A percentile compares a stretch with the other conserved stretches of the same genome.
Evolutionary conservation across 371 early-diverging fungal genomes (phyloP).

Genomic region (Blakeslea trispora): DNA sequence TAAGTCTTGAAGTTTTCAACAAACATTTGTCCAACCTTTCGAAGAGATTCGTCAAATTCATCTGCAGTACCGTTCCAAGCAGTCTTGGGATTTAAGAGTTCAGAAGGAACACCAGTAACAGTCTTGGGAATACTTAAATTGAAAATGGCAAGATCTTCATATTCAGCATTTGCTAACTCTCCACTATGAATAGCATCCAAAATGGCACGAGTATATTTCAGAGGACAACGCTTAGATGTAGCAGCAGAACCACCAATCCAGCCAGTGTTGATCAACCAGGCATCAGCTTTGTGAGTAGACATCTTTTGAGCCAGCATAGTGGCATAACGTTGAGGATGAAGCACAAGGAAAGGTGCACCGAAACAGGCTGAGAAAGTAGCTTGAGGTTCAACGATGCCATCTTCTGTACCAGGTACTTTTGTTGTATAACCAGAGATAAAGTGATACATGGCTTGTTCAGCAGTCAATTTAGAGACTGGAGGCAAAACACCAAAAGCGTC

Average conservation of each 20-base stretch:
- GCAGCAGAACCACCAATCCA: constrained; percentile 92
- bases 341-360: constrained; percentile 95
- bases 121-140: constrained; percentile 84
- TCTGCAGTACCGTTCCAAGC: constrained; percentile 79
- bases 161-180: constrained; percentile 82
- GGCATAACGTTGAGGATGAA: constrained; percentile 96
- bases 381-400: constrained; percentile 90
- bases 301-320: constrained; percentile 96
- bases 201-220: constrained; percentile 96
- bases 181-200: constrained; percentile 96
- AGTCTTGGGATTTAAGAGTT: constrained; percentile 86
- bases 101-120: constrained; percentile 77
- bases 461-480: constrained; percentile 89
- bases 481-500: constrained; percentile 98
- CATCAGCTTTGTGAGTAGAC: constrained; percentile 82
- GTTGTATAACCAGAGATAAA: constrained; percentile 94
- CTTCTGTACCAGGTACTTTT: constrained; percentile 96
- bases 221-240: constrained; percentile 85
- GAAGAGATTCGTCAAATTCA: constrained; percentile 65
- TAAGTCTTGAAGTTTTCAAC: constrained; percentile 88
- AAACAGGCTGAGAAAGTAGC: constrained; percentile 94
- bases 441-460: constrained; percentile 96
- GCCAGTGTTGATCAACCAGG: constrained; percentile 98
- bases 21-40: constrained; percentile 84
- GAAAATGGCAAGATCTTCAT: constrained; percentile 81